Base-by-base conservation (phyloP, 495 filamentous ascomycete genomes). In the Pyronema omphalodes region DNA sequence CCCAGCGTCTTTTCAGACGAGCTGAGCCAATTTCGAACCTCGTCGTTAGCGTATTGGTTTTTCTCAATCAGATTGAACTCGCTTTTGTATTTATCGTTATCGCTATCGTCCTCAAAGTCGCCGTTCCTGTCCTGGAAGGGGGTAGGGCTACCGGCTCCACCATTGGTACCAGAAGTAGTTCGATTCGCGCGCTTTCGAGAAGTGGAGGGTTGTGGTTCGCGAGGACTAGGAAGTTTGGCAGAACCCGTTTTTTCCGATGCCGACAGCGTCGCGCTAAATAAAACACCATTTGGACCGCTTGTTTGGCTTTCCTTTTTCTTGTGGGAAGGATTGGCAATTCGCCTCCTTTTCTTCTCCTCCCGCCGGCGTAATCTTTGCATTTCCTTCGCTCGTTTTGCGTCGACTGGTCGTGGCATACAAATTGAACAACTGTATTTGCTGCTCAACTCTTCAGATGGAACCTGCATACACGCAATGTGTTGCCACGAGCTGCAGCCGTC, bases 401-500 rank as follows among this genome's bases (percentile, higher is more conserved):
- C 84, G 59, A 94, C 61, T 43, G 62, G 61, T 57, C 86, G 74
- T 14, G 89, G 86, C 55, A 80, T 72, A 69, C 91, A 99, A 56
- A 91, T 87, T 51, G 75, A 75, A 69, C 91, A 99, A 59, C 79
- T 81, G 69, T 99, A 93, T 17, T 71, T 65, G 17, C 84, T 76
- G 39, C 86, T 89, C 44, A 93, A 81, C 37, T 78, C 74, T 52
- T 73, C 64, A 48, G 74, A 75, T 50, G 78, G 71, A 48, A 83
- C 80, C 65, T 94, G 93, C 69, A 94, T 95, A 70, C 91, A 99
- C 60, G 85, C 77, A 57, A 93, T 88, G 69, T 99, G 91, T 69
- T 99, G 91, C 91, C 91, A 99, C 43, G 86, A 93, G 65, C 94
- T 83, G 70, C 91, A 99, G 54, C 71, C 72, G 66, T 99, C 91